Percentiles rank a stretch among this genome's conserved stretches.
Conservation (phyloP, 306 rosid genomes). For the Neltuma alba region DNA sequence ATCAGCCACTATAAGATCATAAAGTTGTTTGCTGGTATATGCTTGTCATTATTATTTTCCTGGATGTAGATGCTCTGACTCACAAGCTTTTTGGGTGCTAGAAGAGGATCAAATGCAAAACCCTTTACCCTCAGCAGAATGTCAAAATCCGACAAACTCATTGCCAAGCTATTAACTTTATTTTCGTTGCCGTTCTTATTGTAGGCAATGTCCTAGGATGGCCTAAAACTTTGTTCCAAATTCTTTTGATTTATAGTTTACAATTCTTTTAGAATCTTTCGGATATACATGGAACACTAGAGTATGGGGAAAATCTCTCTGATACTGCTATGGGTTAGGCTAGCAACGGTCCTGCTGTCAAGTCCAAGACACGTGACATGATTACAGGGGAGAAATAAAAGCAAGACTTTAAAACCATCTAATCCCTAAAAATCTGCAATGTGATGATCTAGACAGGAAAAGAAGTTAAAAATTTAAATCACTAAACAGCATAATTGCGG, state of each 20-base stretch:
- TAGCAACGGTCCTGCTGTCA: neutral
- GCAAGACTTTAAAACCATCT: too few relatives aligned
- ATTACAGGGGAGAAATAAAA: too few relatives aligned
- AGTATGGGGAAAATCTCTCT: neutral
- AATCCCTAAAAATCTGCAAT: too few relatives aligned
- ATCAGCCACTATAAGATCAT: slow-evolving; percentile 77
- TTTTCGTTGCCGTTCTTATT: neutral
- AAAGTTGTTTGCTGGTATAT: neutral
- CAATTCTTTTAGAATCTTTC: neutral
- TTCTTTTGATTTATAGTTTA: neutral
- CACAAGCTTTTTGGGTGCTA: neutral
- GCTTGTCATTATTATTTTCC: slow-evolving; percentile 1
- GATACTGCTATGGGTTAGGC: neutral
- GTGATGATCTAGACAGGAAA: too few relatives aligned
- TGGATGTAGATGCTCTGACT: neutral
- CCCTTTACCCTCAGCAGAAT: neutral
- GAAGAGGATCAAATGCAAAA: neutral
- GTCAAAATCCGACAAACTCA: neutral
- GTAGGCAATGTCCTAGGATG: neutral
- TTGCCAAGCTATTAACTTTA: slow-evolving; percentile 4
- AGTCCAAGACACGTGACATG: too few relatives aligned
- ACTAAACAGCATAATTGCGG: too few relatives aligned
- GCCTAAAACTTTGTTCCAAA: slow-evolving; percentile 10
- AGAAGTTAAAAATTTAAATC: too few relatives aligned
- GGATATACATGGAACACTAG: neutral